phyloP scores from a whole-genome alignment of 2,329 filamentous ascomycete genomes.

The Diaporthe aspalathi region DNA sequence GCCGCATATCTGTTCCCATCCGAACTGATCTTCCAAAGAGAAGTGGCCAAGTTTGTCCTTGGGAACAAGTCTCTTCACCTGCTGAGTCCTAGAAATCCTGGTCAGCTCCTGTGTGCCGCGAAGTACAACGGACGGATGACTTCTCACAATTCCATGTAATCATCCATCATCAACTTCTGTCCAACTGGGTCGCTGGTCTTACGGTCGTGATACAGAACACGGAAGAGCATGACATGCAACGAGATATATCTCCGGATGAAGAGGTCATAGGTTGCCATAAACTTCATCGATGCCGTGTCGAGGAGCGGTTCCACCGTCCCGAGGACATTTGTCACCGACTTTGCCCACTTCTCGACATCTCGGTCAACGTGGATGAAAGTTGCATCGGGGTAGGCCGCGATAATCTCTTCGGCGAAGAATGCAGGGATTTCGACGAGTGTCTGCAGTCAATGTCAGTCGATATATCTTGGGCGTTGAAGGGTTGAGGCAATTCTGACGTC shows the following conservation, averaged over 20 bases:
- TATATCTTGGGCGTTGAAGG: not conserved
- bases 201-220: not conserved
- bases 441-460: constrained; percentile 23
- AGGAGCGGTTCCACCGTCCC: constrained; percentile 12
- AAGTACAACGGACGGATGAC: not conserved
- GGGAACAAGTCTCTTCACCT: constrained; percentile 42
- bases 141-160: constrained; percentile 20
- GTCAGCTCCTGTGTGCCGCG: not conserved
- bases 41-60: constrained; percentile 42
- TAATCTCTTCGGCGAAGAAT: constrained; percentile 47
- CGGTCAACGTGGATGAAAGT: constrained; percentile 53
- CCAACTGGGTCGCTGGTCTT: constrained; percentile 9
- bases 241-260: constrained; percentile 41
- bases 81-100: constrained; percentile 19
- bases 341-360: constrained; percentile 49
- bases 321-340: not conserved
- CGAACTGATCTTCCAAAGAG: constrained; percentile 51
- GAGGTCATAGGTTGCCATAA: constrained; percentile 20
- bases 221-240: constrained; percentile 44
- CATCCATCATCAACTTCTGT: not conserved
- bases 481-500: constrained; percentile 44
- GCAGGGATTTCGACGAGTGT: constrained; percentile 48
- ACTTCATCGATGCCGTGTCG: constrained; percentile 21
- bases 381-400: constrained; percentile 50
- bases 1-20: constrained; percentile 51